A percentile compares a stretch with the other conserved stretches of the same genome.
These are phyloP conservation scores for Bryum argenteum DNA, from an alignment of 225 moss, liverwort and hornwort genomes.

Conservation along the genomic window DNA sequence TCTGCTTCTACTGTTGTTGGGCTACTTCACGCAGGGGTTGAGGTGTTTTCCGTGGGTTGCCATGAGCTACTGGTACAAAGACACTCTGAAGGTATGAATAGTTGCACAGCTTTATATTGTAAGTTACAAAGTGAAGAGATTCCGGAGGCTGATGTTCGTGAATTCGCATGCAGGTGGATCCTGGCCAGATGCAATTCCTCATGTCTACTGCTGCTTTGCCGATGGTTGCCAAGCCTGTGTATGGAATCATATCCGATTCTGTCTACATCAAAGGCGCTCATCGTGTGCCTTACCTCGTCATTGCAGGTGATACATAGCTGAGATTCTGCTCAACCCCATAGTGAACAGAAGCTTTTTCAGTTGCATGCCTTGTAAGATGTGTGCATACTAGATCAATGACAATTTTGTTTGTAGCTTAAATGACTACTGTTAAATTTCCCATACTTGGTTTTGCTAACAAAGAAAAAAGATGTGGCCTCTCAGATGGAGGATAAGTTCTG, in stretches of 20 bases:
- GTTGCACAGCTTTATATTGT: too few species aligned
- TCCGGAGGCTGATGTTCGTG: conserved; percentile 7
- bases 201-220: conserved; percentile 69
- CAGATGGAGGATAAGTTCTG: too few species aligned
- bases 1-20: conserved; percentile 54
- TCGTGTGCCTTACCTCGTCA: conserved; percentile 64
- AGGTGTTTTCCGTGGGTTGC: conserved; percentile 83
- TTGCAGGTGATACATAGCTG: conserved; percentile 52
- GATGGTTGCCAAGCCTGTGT: conserved; percentile 73
- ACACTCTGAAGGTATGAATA: conserved; percentile 43
- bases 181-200: conserved; percentile 70
- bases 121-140: not conserved
- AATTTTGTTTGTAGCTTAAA: too few species aligned
- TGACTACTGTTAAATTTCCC: too few species aligned
- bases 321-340: too few species aligned
- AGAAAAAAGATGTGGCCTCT: too few species aligned
- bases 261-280: conserved; percentile 70
- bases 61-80: conserved; percentile 72
- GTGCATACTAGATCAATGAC: too few species aligned
- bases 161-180: conserved; percentile 56
- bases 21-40: conserved; percentile 67
- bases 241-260: conserved; percentile 70
- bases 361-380: too few species aligned
- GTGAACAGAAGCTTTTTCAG: too few species aligned
- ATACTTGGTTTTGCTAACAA: too few species aligned